Base-by-base conservation (phyloP, 129 eudicot species). In the Flaveria bidentis region DNA sequence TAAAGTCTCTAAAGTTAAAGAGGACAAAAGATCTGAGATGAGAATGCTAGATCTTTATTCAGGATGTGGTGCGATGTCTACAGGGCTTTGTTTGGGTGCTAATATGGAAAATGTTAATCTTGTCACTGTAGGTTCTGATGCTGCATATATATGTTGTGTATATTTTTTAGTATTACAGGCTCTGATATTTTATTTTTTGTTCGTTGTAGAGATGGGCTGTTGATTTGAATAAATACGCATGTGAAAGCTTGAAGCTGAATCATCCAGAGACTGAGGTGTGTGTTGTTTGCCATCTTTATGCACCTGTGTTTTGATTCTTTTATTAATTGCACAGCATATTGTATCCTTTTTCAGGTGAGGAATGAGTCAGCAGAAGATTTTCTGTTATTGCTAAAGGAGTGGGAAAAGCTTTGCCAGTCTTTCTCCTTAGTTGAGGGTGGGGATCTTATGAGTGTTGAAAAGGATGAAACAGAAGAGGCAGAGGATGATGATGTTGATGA, bases 51-150 rank as follows among this genome's bases (percentile, higher is more conserved):
- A 91, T 50, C 80, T 95, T 2, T 95, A 91, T 47, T 79, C 92
- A n/a, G 99, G 99, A 9, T 95, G 99, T 67, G 99, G 99, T 70
- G 99, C 88, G 1, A 95, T 95, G 97, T 95, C 99, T 17, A 95
- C 99, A 1, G 99, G 99, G 13, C 86, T 95, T 10, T 87, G 96
- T 66, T 85, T 91, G 26, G 99, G 99, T 26, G 96, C 97, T 46
- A 83, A 82, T 53, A 61, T 84, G 67, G 64, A 74, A 5, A 74
- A 79, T 41, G 84, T 84, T 9, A 83, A 86, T 66, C 96, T 87
- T 65, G 83, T 85, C 13, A 89, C 97, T 22, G 99, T 91, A 79
- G 71, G 84, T 73, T 6, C 17, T 22, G 46, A 22, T 65, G 76
- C 23, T 13, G 2, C 16, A 42, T 64, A 10, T 0, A 9, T 30